Base-by-base conservation (phyloP, 768 basidiomycete genomes). In the Tulasnella sp. region DNA sequence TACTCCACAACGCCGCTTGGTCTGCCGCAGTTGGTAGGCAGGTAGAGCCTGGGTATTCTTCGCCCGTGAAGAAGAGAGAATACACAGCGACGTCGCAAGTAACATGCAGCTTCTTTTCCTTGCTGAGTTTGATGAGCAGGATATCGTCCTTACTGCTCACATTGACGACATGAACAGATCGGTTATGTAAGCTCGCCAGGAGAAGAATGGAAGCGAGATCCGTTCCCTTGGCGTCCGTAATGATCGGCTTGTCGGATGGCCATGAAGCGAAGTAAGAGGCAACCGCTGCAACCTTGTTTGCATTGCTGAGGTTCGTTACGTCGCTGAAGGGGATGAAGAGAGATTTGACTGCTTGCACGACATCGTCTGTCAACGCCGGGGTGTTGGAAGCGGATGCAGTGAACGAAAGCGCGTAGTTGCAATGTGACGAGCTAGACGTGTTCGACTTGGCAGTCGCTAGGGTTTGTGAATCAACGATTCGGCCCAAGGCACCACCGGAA, bases 31-130 rank as follows among this genome's bases (percentile, higher is more conserved):
- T 87, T 3, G 96, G 96, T 51, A 98, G 88, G 80, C 87, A 86
- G 2, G 86, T 85, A 26, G 90, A 87, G 1, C 85, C 85, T 1
- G 92, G 91, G 86, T 90, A 96, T 79, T 93, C 88, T 75, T 92
- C 92, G 69, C 86, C 87, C 2, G 89, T 89, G 86, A 94, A 96
- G 89, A 98, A 98, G 75, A 99, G 86, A 23, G 94, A 89, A 84
- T 93, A 98, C 73, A 98, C 88, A 18, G 96, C 91, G 42, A 98
- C 94, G 81, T 99, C 98, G 84, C 97, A 99, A 3, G 97, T 98
- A 73, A 98, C 97, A 82, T 94, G 93, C 81, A 99, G 89, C 16
- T 93, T 87, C 86, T 95, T 96, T 57, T 92, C 91, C 86, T 99
- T 99, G 88, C 95, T 96, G 51, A 99, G 87, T 2, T 93, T 91